A percentile compares a stretch with the other conserved stretches of the same genome.
Conservation (phyloP, 2,329 filamentous ascomycete species). For the Trichoderma simmonsii region DNA sequence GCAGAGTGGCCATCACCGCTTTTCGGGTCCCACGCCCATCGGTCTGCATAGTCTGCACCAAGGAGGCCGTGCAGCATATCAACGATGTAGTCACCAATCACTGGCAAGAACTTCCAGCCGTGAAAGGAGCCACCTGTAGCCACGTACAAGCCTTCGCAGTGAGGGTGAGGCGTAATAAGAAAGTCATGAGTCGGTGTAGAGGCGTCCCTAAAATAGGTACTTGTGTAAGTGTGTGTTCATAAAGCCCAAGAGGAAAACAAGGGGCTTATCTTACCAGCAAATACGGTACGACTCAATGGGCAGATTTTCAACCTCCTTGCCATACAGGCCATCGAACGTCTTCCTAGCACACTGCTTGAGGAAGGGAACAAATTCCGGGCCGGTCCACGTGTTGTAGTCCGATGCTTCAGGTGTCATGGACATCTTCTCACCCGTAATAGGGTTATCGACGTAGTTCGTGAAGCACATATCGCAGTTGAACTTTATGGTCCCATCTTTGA, state of each 20-base stretch:
- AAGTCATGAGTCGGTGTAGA: constrained; percentile 62
- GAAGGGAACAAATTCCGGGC: constrained; percentile 38
- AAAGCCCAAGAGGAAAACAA: not conserved
- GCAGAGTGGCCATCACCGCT: constrained; percentile 40
- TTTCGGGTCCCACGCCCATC: constrained; percentile 48
- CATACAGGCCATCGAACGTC: constrained; percentile 42
- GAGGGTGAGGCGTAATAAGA: constrained; percentile 52
- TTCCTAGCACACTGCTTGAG: constrained; percentile 43
- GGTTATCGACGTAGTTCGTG: constrained; percentile 49
- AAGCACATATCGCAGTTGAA: constrained; percentile 60
- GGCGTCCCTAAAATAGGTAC: constrained; percentile 48
- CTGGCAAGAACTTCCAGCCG: constrained; percentile 63
- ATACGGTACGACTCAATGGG: constrained; percentile 44
- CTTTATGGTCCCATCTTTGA: constrained; percentile 51
- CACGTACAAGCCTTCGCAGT: constrained; percentile 53
- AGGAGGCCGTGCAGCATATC: constrained; percentile 46
- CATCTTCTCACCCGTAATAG: constrained; percentile 48
- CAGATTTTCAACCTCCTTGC: constrained; percentile 37
- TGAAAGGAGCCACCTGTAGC: constrained; percentile 63
- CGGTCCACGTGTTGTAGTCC: constrained; percentile 43
- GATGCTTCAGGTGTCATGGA: constrained; percentile 46
- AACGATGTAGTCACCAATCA: constrained; percentile 57
- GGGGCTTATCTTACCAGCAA: constrained; percentile 44
- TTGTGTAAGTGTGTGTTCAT: constrained; percentile 20
- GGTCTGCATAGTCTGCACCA: constrained; percentile 35